Conservation (phyloP, 257 asterid species). For the Lantana camara region DNA sequence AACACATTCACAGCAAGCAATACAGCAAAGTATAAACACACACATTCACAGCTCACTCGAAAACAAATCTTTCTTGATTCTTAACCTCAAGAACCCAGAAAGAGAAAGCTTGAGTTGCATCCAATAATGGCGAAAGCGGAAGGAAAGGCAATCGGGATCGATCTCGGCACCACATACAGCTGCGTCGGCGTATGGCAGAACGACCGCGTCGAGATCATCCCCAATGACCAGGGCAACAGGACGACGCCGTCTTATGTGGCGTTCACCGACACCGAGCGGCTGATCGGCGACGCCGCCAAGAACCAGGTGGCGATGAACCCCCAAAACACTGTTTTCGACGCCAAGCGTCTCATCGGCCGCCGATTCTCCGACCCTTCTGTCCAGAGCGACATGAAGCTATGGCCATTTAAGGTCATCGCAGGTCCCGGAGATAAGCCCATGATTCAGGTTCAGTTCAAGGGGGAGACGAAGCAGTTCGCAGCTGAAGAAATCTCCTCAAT, state of each 20-base stretch:
- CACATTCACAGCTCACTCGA: background rate
- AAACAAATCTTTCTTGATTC: background rate
- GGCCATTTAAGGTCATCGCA: slow-evolving; percentile 44
- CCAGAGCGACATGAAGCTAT: slow-evolving; percentile 47
- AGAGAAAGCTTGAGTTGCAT: background rate
- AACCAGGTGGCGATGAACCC: slow-evolving; percentile 63
- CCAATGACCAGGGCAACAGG: slow-evolving; percentile 61
- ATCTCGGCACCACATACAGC: slow-evolving; percentile 61
- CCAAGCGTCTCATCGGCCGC: slow-evolving; percentile 55
- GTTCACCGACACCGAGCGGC: slow-evolving; percentile 58
- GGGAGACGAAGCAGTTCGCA: slow-evolving; percentile 46
- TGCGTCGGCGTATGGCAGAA: slow-evolving; percentile 63
- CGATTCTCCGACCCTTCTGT: slow-evolving; percentile 53
- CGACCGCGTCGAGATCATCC: slow-evolving; percentile 58
- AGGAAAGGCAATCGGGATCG: slow-evolving; percentile 59
- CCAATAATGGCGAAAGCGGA: slow-evolving; percentile 40
- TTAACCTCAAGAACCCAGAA: background rate
- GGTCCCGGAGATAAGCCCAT: slow-evolving; percentile 50
- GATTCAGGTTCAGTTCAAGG: slow-evolving; percentile 42
- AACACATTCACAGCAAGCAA: background rate
- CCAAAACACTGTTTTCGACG: slow-evolving; percentile 52
- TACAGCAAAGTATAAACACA: background rate
- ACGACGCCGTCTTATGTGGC: slow-evolving; percentile 65
- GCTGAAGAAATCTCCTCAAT: slow-evolving; percentile 59
- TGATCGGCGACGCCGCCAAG: slow-evolving; percentile 60